These are phyloP conservation scores for Nicotiana paniculata DNA, from an alignment of 257 asterid species.

Conservation along the genomic window DNA sequence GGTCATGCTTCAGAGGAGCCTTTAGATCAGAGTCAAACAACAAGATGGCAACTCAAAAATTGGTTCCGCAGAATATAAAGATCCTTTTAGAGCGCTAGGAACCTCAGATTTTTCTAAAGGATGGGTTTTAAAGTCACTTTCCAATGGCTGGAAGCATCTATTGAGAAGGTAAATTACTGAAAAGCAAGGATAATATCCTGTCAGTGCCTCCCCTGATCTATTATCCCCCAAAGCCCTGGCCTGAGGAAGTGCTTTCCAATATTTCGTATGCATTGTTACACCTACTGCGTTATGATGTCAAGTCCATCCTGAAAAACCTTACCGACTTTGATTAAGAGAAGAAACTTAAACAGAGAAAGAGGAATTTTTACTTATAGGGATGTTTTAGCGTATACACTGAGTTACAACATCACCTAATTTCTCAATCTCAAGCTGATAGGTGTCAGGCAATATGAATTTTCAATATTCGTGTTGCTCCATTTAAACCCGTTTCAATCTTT, in stretches of 20 bases:
- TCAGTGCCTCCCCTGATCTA: background rate
- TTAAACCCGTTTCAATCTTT: background rate
- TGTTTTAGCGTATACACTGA: background rate
- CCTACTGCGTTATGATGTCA: background rate
- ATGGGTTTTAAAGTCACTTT: slow-evolving; percentile 79
- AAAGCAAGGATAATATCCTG: background rate
- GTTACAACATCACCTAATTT: background rate
- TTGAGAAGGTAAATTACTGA: slow-evolving; percentile 64
- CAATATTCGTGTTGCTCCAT: background rate
- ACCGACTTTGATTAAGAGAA: background rate
- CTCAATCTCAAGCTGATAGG: background rate
- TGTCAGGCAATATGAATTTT: background rate
- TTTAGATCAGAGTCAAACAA: slow-evolving; percentile 94
- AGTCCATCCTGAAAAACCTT: background rate
- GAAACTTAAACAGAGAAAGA: background rate
- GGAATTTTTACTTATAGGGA: background rate
- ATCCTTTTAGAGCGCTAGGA: slow-evolving; percentile 43
- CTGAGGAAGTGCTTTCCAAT: background rate
- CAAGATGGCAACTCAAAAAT: slow-evolving; percentile 86
- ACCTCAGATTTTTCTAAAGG: slow-evolving; percentile 53
- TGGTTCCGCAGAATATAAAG: slow-evolving; percentile 70
- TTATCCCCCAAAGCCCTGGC: background rate
- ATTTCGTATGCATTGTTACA: background rate
- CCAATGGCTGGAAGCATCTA: slow-evolving; percentile 51
- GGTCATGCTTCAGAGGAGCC: slow-evolving; percentile 76